Percentiles rank a stretch among this genome's conserved stretches.
phyloP scores from a whole-genome alignment of 169 alveolate genomes.

The Plasmodium fragile region DNA sequence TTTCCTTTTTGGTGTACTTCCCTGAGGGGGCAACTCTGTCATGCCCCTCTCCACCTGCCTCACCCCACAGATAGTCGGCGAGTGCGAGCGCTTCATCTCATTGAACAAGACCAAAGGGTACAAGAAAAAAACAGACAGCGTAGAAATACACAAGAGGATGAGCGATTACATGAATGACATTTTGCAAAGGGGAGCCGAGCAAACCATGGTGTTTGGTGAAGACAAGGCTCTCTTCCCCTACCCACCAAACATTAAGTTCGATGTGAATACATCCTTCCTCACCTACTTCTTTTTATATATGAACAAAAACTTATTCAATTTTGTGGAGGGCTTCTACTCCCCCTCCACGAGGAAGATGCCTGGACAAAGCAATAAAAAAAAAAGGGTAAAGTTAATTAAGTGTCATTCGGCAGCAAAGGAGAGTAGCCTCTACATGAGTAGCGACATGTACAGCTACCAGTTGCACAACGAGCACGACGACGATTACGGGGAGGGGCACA shows the following conservation, averaged over 20 bases:
- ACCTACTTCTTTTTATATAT: conserved; percentile 54
- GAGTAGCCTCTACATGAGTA: conserved; percentile 50
- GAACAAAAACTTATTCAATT: conserved; percentile 21
- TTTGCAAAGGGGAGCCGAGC: conserved; percentile 67
- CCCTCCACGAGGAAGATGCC: background rate
- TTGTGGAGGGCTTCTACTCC: conserved; percentile 12
- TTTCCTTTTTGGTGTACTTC: background rate
- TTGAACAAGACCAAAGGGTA: background rate
- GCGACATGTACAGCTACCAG: conserved; percentile 44
- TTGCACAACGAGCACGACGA: conserved; percentile 25
- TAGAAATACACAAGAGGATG: conserved; percentile 2
- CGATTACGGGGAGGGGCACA: background rate
- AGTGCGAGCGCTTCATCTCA: conserved; percentile 55
- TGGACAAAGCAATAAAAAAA: background rate
- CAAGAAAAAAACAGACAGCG: conserved; percentile 25
- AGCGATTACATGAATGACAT: conserved; percentile 50
- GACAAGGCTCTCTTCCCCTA: conserved; percentile 13
- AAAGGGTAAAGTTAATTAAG: background rate
- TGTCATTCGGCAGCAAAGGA: conserved; percentile 8
- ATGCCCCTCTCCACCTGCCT: background rate
- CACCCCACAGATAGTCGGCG: conserved; percentile 20
- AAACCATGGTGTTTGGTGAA: conserved; percentile 24
- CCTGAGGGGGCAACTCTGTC: background rate
- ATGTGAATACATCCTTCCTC: conserved; percentile 45
- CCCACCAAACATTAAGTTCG: conserved; percentile 23